A percentile compares a stretch with the other conserved stretches of the same genome.
These are phyloP conservation scores for Pyrus pyrifolia DNA, from an alignment of 306 rosid genomes.

Conservation along the genomic window DNA sequence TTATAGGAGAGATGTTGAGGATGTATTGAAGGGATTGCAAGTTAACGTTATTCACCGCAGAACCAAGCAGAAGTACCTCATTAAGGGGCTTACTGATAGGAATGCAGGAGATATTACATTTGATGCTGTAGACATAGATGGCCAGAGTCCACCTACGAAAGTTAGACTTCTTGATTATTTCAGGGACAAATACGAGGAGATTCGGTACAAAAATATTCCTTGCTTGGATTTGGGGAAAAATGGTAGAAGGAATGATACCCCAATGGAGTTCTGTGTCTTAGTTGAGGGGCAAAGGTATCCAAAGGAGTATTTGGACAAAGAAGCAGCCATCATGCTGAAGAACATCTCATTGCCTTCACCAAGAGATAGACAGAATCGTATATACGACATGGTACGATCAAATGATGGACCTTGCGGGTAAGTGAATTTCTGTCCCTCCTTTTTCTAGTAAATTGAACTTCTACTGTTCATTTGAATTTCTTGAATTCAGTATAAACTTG, in stretches of 20 bases:
- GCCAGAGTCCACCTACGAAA: conserved; percentile 25
- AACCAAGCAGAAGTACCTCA: conserved; percentile 40
- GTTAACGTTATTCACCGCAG: conserved; percentile 64
- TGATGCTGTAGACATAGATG: conserved; percentile 25
- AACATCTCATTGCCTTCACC: conserved; percentile 38
- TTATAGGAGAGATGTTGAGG: conserved; percentile 28
- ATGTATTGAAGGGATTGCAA: conserved; percentile 38
- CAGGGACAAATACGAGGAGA: conserved; percentile 42
- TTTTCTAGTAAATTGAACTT: neutral
- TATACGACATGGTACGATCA: conserved; percentile 47
- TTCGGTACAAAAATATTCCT: conserved; percentile 49
- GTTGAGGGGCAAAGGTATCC: conserved; percentile 66
- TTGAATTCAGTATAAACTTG: neutral
- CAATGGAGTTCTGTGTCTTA: conserved; percentile 70
- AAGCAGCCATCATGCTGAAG: conserved; percentile 35
- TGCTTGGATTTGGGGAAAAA: conserved; percentile 65
- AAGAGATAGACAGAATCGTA: conserved; percentile 26
- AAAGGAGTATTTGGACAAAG: conserved; percentile 39
- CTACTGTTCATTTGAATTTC: neutral
- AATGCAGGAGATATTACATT: conserved; percentile 41
- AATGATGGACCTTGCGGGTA: conserved; percentile 75
- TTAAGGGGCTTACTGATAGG: conserved; percentile 31
- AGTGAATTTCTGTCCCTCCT: neutral
- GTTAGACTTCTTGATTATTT: conserved; percentile 44
- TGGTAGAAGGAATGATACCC: conserved; percentile 44